Conservation (phyloP, 2,329 filamentous ascomycete species). For the Acarospora socialis region DNA sequence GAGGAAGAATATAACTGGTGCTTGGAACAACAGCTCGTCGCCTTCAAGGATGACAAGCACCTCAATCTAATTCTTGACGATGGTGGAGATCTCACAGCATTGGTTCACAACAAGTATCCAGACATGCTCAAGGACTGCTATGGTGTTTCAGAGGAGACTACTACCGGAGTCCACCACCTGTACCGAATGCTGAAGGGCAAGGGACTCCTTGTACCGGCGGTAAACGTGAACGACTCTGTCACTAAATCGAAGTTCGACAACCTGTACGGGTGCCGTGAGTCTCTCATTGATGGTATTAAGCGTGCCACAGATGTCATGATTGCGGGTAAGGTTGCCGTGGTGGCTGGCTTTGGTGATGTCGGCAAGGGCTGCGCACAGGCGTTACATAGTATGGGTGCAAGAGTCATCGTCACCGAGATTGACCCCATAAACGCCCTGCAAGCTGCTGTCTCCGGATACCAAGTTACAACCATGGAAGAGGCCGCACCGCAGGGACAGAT, state of each 20-base stretch:
- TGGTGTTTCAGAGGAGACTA: slow-evolving; percentile 98
- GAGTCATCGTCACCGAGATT: slow-evolving; percentile 90
- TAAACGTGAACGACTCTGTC: slow-evolving; percentile 99
- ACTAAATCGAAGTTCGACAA: slow-evolving; percentile 99
- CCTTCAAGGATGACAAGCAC: slow-evolving; percentile 93
- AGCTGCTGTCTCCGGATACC: slow-evolving; percentile 91
- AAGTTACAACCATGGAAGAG: slow-evolving; percentile 97
- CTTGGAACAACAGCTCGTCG: slow-evolving; percentile 89
- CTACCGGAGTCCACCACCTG: slow-evolving; percentile 97
- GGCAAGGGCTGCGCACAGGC: slow-evolving; percentile 97
- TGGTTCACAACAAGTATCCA: slow-evolving; percentile 97
- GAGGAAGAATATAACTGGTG: slow-evolving; percentile 99
- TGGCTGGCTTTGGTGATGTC: slow-evolving; percentile 97
- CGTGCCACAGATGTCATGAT: slow-evolving; percentile 99
- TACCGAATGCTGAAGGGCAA: slow-evolving; percentile 94
- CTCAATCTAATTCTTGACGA: slow-evolving; percentile 99
- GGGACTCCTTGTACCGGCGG: slow-evolving; percentile 79
- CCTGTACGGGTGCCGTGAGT: slow-evolving; percentile 98
- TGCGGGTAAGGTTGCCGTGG: slow-evolving; percentile 94
- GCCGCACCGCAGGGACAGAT: slow-evolving; percentile 81
- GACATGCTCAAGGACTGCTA: slow-evolving; percentile 97
- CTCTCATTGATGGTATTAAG: slow-evolving; percentile 98
- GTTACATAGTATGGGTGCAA: slow-evolving; percentile 92
- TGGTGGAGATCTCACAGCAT: slow-evolving; percentile 88
- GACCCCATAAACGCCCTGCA: slow-evolving; percentile 99